phyloP scores from a whole-genome alignment of 2,329 filamentous ascomycete species.

The Claviceps spartinae region DNA sequence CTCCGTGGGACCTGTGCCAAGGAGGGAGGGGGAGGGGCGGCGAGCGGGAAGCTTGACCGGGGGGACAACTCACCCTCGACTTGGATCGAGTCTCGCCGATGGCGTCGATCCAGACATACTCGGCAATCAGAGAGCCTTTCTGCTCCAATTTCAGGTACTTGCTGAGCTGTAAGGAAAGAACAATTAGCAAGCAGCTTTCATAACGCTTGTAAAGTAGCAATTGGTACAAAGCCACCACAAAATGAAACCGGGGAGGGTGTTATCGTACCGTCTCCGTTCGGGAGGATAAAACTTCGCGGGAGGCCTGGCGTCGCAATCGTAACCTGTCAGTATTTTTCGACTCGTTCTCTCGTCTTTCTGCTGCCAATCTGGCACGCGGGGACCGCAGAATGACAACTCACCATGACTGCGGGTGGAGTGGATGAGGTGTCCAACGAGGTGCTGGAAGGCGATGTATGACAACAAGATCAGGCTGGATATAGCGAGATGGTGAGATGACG shows the following conservation, averaged over 20 bases:
- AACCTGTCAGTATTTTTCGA: neutral
- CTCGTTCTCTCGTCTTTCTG: neutral
- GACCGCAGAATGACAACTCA: neutral
- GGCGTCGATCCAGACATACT: conserved; percentile 94
- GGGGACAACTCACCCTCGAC: conserved; percentile 63
- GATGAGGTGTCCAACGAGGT: neutral
- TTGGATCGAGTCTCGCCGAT: conserved; percentile 79
- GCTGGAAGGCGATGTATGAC: neutral
- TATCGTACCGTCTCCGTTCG: conserved; percentile 21
- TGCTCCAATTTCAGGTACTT: conserved; percentile 90
- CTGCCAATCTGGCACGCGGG: neutral
- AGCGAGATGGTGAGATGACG: too few species aligned
- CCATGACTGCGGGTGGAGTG: neutral
- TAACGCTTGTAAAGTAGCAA: neutral
- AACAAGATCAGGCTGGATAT: too few species aligned
- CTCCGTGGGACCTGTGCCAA: neutral
- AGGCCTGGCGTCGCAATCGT: conserved; percentile 11
- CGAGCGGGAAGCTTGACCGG: too few species aligned
- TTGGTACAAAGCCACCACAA: neutral
- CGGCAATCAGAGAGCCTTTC: conserved; percentile 77
- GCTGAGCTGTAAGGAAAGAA: conserved; percentile 47
- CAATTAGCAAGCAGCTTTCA: conserved; percentile 10
- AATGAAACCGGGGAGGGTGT: neutral
- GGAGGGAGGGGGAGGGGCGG: neutral
- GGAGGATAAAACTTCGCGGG: conserved; percentile 16